A percentile compares a stretch with the other conserved stretches of the same genome.
Conservation (phyloP, 129 eudicot species). For the Chrysanthemum makinoi region DNA sequence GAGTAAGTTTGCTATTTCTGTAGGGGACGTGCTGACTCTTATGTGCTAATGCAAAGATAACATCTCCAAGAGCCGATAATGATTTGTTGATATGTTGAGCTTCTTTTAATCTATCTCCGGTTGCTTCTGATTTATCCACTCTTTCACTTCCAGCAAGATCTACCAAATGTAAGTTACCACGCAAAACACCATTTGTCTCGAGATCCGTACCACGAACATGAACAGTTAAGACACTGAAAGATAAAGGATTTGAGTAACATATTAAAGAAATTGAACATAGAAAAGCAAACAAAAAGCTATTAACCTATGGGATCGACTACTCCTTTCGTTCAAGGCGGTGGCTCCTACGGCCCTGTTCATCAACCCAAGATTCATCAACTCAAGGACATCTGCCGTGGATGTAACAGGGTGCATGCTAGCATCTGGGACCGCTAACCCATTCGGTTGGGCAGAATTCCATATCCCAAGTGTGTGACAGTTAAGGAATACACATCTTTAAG, state of each 20-base stretch:
- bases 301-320: conserved; percentile 95
- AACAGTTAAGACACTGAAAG: conserved; percentile 73
- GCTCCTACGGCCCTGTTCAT: conserved; percentile 90
- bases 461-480: conserved; percentile 90
- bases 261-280: neutral
- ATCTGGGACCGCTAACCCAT: conserved; percentile 91
- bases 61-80: conserved; percentile 87
- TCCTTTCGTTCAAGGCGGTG: conserved; percentile 88
- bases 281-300: neutral
- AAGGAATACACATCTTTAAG: conserved; percentile 43
- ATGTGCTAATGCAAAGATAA: conserved; percentile 83
- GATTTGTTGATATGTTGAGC: conserved; percentile 94
- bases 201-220: conserved; percentile 80
- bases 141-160: conserved; percentile 96
- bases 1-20: conserved; percentile 89
- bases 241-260: conserved; percentile 4
- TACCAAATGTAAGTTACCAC: conserved; percentile 83
- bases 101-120: conserved; percentile 75
- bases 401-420: conserved; percentile 87
- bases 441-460: conserved; percentile 78
- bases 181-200: conserved; percentile 59
- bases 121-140: conserved; percentile 83
- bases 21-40: conserved; percentile 81
- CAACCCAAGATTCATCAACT: conserved; percentile 75
- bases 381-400: conserved; percentile 72